Evolutionary conservation across 108 stramenopile genomes (phyloP).

Genomic region (Chaetoceros muelleri): DNA sequence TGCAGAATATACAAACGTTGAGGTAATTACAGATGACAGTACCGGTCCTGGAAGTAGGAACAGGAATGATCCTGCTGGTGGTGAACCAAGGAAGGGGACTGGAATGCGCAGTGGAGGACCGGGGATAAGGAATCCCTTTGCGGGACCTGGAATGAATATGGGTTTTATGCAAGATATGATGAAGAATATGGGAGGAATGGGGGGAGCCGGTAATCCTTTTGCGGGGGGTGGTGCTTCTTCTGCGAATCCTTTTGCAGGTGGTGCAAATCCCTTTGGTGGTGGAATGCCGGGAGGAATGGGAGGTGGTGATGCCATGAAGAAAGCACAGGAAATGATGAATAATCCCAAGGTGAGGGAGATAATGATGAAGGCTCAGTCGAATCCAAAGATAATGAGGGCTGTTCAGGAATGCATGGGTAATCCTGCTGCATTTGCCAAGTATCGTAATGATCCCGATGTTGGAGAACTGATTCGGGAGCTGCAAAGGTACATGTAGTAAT

Average conservation of each 20-base stretch:
- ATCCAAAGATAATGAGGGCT: slow-evolving; percentile 55
- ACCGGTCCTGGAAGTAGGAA: slow-evolving; percentile 38
- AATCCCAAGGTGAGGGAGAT: slow-evolving; percentile 69
- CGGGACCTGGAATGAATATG: slow-evolving; percentile 27
- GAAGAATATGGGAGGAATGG: slow-evolving; percentile 54
- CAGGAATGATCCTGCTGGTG: slow-evolving; percentile 4
- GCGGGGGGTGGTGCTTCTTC: slow-evolving; percentile 21
- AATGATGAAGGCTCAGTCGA: slow-evolving; percentile 59
- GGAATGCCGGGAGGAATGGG: slow-evolving; percentile 23
- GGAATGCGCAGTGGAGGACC: slow-evolving; percentile 36
- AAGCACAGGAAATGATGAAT: slow-evolving; percentile 68
- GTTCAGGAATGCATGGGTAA: slow-evolving; percentile 83
- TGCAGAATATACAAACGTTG: slow-evolving; percentile 59
- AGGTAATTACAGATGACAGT: slow-evolving; percentile 60
- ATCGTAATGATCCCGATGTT: slow-evolving; percentile 74
- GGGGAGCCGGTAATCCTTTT: slow-evolving; percentile 8
- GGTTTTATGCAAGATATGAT: slow-evolving; percentile 61
- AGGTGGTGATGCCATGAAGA: slow-evolving; percentile 45
- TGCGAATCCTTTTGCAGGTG: slow-evolving; percentile 21
- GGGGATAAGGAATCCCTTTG: slow-evolving; percentile 24
- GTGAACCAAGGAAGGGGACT: no score
- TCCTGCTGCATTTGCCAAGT: slow-evolving; percentile 71
- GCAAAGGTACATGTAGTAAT: slow-evolving; percentile 41
- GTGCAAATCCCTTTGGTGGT: slow-evolving; percentile 18
- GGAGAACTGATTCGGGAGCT: slow-evolving; percentile 53